Base-by-base conservation (phyloP, 2,329 filamentous ascomycete species). In the Xylariales sp. region DNA sequence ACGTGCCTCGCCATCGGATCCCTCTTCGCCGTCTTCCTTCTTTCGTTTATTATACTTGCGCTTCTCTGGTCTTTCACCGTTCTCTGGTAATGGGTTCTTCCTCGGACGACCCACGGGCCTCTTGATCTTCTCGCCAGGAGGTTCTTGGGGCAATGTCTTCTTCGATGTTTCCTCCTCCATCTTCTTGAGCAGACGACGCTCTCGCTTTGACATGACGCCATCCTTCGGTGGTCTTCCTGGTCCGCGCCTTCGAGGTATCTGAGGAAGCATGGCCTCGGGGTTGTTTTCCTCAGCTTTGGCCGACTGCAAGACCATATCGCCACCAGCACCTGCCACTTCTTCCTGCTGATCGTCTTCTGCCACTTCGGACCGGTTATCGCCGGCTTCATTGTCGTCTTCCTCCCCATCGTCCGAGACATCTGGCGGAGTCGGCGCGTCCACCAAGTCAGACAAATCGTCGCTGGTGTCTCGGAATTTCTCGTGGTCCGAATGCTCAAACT, bases 161-260 rank as follows among this genome's bases (percentile, higher is more conserved):
- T 73, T 74, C 16, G 70, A 71, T 51, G 62, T 62, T 46, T 76
- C 38, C 20, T 40, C 28, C 29, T 66, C 61, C 45, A 73, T 68
- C 59, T 82, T 84, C 63, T 82, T 79, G 6, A 81, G 71, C 35
- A 80, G 60, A 14, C 79, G 71, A 50, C 82, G 74, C 54, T 89
- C 83, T 43, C 86, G 73, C 63, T 89, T 89, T 1, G 86, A 90
- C 79, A 89, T 87, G 57, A 88, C 76, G 20, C 86, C 86, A 54
- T 90, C 86, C 65, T 90, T 90, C 0, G 86, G 86, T 15, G 86
- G 86, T 40, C 86, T 71, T n/a, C 86, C 86, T 8, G 86, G 86
- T 11, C 86, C 86, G 51, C 86, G 80, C 48, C 84, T 82, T 62
- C 79, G 84, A 20, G 78, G 75, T 21, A 78, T 64, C 42, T 68